Evolutionary conservation across 73 alveolate species (phyloP).

Genomic region (Paramecium primaurelia): DNA sequence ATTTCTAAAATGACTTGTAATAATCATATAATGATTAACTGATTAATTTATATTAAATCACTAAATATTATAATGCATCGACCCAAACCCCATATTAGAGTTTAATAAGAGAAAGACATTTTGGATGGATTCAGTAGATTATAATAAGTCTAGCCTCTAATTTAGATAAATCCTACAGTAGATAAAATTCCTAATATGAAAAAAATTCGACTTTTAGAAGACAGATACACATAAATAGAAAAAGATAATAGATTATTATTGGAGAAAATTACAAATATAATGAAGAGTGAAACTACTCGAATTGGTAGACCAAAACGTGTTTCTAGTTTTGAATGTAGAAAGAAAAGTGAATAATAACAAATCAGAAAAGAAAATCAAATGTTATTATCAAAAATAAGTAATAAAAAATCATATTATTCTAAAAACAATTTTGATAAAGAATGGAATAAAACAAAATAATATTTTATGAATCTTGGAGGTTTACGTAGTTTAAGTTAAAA

Average conservation of each 20-base stretch:
- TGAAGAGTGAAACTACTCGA: neutral
- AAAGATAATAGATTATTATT: neutral
- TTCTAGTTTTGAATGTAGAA: neutral
- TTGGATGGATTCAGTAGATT: neutral
- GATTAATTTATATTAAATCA: neutral
- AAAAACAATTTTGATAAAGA: neutral
- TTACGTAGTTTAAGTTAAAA: neutral
- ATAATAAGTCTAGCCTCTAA: neutral
- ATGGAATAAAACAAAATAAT: neutral
- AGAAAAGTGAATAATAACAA: neutral
- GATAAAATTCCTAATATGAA: neutral
- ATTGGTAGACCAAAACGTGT: neutral
- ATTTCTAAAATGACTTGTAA: neutral
- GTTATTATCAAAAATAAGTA: neutral
- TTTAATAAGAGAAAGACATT: neutral
- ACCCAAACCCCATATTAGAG: neutral
- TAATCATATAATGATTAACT: neutral
- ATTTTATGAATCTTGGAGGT: neutral
- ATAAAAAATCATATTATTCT: neutral
- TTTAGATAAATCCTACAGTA: neutral
- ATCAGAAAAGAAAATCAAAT: neutral
- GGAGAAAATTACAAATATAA: neutral
- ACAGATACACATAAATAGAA: neutral
- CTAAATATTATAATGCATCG: neutral
- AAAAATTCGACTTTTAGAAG: neutral